Evolutionary conservation across 768 basidiomycete species (phyloP), one percentile per base, ranked within the genome.

Genomic region (Mycena epipterygia): DNA sequence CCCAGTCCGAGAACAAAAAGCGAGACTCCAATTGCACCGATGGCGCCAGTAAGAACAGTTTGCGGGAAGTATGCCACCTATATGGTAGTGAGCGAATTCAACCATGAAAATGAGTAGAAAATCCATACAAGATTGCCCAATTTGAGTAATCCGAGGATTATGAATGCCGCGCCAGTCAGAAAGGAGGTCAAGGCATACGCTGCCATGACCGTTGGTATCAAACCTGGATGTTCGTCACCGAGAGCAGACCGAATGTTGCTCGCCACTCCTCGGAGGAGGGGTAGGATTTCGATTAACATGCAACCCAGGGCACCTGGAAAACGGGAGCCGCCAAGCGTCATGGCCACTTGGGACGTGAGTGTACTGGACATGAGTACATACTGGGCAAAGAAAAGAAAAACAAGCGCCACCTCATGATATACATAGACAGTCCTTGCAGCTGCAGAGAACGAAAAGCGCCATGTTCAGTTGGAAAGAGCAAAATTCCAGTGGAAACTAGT

Each of bases 51-150:
- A 21, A 77, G 74, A 1, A 77, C 76, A 0, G 75, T 77, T 19
- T 74, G 74, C n/a, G 77, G 77, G 48, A 77, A 76, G 35, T 77
- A 77, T 16, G 68, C 75, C 29, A 77, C 77, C 77, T 76, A 48
- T 2, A 25, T 19, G 30, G 56, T n/a, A 41, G 23, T 58, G 33
- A 27, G 49, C 13, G 21, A 53, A 16, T 39, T 29, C 14, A 32
- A 21, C 29, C 30, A 14, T 25, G 32, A n/a, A n/a, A 44, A 37
- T 49, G 42, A 3, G 25, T 11, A 9, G 21, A 35, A 41, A 30
- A 25, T 3, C 6, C 56, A 17, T 44, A 76, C 76, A 33, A 78
- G 25, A 25, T 58, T 71, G 9, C 77, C 77, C 13, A 73, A 30
- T 61, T 66, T 76, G 13, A 78, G 64, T n/a, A 74, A 6, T 17